Evolutionary conservation across 306 rosid genomes (phyloP), one percentile per base, ranked within the genome.

Genomic region (Medicago arabica): DNA sequence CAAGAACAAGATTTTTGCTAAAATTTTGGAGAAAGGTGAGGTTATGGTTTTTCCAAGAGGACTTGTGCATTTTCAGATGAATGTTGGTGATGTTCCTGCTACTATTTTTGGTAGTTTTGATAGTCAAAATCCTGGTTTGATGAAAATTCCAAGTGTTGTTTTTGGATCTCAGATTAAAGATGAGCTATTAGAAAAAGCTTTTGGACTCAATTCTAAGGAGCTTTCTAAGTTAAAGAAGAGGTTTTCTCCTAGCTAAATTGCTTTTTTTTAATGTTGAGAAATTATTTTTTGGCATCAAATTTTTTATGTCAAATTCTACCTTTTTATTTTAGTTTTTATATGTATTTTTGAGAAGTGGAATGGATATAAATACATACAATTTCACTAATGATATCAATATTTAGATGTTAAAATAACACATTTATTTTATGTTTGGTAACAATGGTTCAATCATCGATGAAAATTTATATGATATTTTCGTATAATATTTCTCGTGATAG

Each of bases 11-110:
- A 43, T 95, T 53, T 92, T 85, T 46, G 97, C 97, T 6, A 92
- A 81, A 67, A 92, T 95, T 74, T 78, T 92, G n/a, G 96, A 85
- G 78, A 89, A 87, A 81, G 97, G 98, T 9, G 97, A 92, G 83
- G 96, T 92, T 7, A 95, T 95, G 91, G 96, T 90, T 69, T 92
- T 95, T 63, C 98, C 97, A 9, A 92, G 85, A 79, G 97, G 97
- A 16, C 19, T 90, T 4, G 84, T 92, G 63, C 98, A 95, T 78
- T 95, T 95, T 68, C 97, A 95, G 79, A 87, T 95, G 96, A 95
- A 95, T 66, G 92, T 92, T 69, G 98, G 98, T 17, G 89, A 89
- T 67, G 78, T 83, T 40, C 93, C 89, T 18, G 97, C 97, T 64
- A 81, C 97, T 21, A 75, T 90, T 58, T 72, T 90, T 18, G 97